Percentiles rank a stretch among this genome's conserved stretches.
Evolutionary conservation across 192 early-diverging fungal species (phyloP).

Genomic region (Entomortierella lignicola): DNA sequence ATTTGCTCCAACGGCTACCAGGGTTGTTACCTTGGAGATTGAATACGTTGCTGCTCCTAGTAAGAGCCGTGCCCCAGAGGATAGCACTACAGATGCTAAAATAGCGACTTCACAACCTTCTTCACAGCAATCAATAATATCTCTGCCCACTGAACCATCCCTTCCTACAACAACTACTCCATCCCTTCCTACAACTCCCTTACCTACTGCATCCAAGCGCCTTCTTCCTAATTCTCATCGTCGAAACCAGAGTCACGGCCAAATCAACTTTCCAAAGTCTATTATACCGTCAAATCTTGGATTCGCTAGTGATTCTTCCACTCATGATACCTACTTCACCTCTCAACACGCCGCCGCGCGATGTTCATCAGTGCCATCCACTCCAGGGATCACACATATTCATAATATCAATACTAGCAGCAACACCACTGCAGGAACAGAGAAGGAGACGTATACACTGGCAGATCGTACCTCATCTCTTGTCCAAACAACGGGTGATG

Average conservation of each 20-base stretch:
- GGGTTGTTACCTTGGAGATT: no score
- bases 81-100: no score
- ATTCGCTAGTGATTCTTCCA: neutral
- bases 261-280: constrained; percentile 18
- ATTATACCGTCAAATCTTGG: constrained; percentile 15
- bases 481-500: constrained; percentile 64
- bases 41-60: neutral
- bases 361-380: constrained; percentile 15
- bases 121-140: no score
- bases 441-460: constrained; percentile 51
- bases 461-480: constrained; percentile 61
- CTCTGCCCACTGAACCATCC: no score
- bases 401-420: neutral
- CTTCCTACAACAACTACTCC: no score
- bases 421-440: neutral
- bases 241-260: constrained; percentile 31
- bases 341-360: constrained; percentile 6
- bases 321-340: constrained; percentile 1
- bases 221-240: constrained; percentile 16
- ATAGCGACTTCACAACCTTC: no score
- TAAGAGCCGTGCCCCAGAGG: neutral
- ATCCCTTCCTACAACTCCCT: neutral
- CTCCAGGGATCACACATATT: constrained; percentile 3
- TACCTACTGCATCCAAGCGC: constrained; percentile 3
- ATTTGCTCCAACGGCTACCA: no score